phyloP scores from a whole-genome alignment of 352 stramenopile species.

The Globisporangium takayamanum region DNA sequence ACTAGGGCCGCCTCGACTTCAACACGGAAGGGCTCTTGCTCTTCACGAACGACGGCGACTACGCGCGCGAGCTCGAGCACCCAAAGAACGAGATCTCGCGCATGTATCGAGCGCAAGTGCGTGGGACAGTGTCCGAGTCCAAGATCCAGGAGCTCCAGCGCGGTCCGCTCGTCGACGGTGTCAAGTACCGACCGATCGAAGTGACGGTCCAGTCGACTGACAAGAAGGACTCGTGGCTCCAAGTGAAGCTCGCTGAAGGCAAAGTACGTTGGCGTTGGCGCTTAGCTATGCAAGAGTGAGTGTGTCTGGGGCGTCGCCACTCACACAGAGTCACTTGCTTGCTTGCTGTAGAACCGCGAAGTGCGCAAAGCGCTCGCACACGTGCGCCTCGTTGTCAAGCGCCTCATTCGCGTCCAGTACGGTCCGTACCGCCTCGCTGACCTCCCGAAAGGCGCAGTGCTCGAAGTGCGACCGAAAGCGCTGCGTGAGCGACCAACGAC shows the following conservation, averaged over 20 bases:
- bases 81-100: slow-evolving; percentile 67
- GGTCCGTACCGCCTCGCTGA: slow-evolving; percentile 85
- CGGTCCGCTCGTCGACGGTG: slow-evolving; percentile 73
- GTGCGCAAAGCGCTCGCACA: slow-evolving; percentile 85
- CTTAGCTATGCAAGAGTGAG: neutral
- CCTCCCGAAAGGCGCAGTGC: slow-evolving; percentile 60
- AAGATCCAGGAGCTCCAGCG: slow-evolving; percentile 75
- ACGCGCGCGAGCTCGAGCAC: slow-evolving; percentile 84
- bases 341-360: slow-evolving; percentile 71
- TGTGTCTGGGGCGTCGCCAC: neutral
- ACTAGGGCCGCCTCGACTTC: slow-evolving; percentile 87
- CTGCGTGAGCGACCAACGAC: slow-evolving; percentile 16
- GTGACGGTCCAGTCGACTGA: slow-evolving; percentile 70
- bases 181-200: slow-evolving; percentile 76
- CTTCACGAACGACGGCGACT: slow-evolving; percentile 90
- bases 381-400: slow-evolving; percentile 83
- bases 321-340: neutral
- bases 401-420: slow-evolving; percentile 86
- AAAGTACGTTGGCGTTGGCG: slow-evolving; percentile 38
- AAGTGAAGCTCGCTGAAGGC: slow-evolving; percentile 81
- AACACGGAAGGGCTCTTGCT: slow-evolving; percentile 90
- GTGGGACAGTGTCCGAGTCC: slow-evolving; percentile 67
- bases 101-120: slow-evolving; percentile 83
- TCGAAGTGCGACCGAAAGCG: slow-evolving; percentile 66
- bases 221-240: slow-evolving; percentile 88